These are phyloP conservation scores for Aleurites moluccanus DNA, from an alignment of 441 rosid genomes.

Conservation along the genomic window DNA sequence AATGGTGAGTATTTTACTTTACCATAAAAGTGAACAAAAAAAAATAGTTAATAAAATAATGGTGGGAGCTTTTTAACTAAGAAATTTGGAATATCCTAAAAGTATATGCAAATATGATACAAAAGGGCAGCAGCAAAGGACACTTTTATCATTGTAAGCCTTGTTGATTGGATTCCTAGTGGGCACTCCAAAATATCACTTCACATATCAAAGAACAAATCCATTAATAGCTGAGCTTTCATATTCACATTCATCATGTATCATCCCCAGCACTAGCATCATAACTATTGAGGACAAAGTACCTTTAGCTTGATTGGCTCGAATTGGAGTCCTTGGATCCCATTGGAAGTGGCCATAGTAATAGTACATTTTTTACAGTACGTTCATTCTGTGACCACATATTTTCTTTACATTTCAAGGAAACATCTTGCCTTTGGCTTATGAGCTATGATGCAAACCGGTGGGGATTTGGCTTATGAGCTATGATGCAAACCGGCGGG, in stretches of 20 bases:
- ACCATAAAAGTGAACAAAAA: too few relatives aligned
- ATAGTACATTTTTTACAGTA: conserved; percentile 2
- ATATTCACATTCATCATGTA: background rate
- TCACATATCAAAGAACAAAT: background rate
- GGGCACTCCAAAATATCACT: conserved; percentile 31
- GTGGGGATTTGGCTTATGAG: conserved; percentile 32
- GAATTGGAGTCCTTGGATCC: conserved; percentile 14
- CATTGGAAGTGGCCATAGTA: conserved; percentile 5
- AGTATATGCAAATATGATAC: conserved; percentile 26
- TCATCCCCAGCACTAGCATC: too few relatives aligned
- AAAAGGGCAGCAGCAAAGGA: conserved; percentile 14
- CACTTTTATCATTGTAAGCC: conserved; percentile 25
- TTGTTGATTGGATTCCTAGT: conserved; percentile 31
- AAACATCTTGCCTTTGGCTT: background rate
- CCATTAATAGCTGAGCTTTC: conserved; percentile 23
- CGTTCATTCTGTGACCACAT: conserved; percentile 2
- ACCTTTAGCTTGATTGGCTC: conserved; percentile 9
- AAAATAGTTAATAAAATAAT: too few relatives aligned
- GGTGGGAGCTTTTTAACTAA: background rate
- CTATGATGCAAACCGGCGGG: conserved; percentile 37
- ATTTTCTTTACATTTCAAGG: background rate
- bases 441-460: conserved; percentile 33
- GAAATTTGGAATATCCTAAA: conserved; percentile 28
- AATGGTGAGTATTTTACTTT: background rate
- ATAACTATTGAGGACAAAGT: conserved; percentile 14